These are phyloP conservation scores for Candida sphagnicola DNA, from an alignment of 805 yeast species.

Conservation along the genomic window DNA sequence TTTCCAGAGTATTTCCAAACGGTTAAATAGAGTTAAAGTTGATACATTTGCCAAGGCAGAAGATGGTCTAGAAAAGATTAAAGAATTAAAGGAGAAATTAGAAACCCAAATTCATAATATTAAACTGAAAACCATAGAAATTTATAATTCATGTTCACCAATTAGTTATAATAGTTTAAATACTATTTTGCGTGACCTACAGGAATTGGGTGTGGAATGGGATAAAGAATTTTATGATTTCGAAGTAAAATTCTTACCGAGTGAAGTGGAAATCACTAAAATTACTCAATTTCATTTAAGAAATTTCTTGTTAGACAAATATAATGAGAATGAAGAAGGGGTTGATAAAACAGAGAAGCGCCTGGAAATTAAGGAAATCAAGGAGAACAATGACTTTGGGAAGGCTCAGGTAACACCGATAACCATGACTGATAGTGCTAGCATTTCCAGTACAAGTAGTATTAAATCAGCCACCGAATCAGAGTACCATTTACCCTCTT, in stretches of 20 bases:
- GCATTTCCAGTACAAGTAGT: conserved; percentile 4
- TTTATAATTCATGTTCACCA: conserved; percentile 54
- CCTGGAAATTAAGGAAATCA: conserved; percentile 8
- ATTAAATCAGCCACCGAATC: neutral
- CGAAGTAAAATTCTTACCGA: conserved; percentile 75
- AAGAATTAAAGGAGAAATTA: conserved; percentile 52
- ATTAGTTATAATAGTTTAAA: conserved; percentile 71
- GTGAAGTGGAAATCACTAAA: conserved; percentile 87
- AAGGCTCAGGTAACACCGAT: neutral
- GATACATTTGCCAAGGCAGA: conserved; percentile 68
- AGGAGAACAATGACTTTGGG: conserved; percentile 4
- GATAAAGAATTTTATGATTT: conserved; percentile 78
- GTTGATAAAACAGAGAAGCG: conserved; percentile 14
- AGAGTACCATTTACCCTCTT: conserved; percentile 2
- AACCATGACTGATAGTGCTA: neutral
- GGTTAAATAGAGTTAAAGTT: conserved; percentile 74
- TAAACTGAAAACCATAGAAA: conserved; percentile 40
- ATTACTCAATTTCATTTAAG: conserved; percentile 85
- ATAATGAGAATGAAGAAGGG: conserved; percentile 18
- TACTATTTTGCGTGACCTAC: conserved; percentile 62
- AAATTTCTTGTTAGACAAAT: conserved; percentile 62
- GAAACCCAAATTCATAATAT: conserved; percentile 48
- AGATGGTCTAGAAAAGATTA: conserved; percentile 60
- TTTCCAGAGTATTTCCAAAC: conserved; percentile 65
- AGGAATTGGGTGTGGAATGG: conserved; percentile 84